phyloP scores from a whole-genome alignment of 805 yeast species.

The Candida endomychidarum region DNA sequence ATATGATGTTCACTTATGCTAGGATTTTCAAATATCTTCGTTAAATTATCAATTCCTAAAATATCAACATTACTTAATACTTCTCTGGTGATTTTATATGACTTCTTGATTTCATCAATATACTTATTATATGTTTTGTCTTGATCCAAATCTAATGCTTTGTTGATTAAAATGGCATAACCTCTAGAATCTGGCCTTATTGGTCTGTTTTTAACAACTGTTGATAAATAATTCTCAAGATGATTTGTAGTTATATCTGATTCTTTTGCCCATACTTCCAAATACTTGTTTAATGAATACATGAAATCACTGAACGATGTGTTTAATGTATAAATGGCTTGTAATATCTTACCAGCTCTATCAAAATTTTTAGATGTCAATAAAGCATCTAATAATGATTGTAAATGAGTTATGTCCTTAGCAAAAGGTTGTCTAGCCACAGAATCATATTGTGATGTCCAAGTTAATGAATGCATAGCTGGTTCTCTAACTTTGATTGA shows the following conservation, averaged over 20 bases:
- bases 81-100: conserved; percentile 14
- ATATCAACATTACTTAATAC: conserved; percentile 52
- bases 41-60: conserved; percentile 49
- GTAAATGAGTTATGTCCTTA: conserved; percentile 62
- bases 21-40: conserved; percentile 27
- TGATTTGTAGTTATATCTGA: conserved; percentile 42
- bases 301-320: conserved; percentile 47
- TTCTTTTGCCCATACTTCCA: conserved; percentile 41
- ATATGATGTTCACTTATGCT: conserved; percentile 27
- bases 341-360: conserved; percentile 68
- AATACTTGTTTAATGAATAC: conserved; percentile 67
- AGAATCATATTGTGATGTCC: conserved; percentile 44
- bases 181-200: conserved; percentile 53
- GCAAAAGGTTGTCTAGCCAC: conserved; percentile 46
- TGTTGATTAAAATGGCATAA: conserved; percentile 56
- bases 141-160: conserved; percentile 22
- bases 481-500: conserved; percentile 1
- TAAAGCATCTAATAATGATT: conserved; percentile 80
- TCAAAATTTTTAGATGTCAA: conserved; percentile 61
- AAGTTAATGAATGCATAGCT: conserved; percentile 17
- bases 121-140: conserved; percentile 14
- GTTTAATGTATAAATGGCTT: conserved; percentile 55
- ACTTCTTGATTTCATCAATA: conserved; percentile 13
- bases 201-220: conserved; percentile 23
- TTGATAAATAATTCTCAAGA: conserved; percentile 42